Evolutionary conservation across 1,284 basidiomycete species (phyloP).

Genomic region (Anthracocystis panici-leucophaei): DNA sequence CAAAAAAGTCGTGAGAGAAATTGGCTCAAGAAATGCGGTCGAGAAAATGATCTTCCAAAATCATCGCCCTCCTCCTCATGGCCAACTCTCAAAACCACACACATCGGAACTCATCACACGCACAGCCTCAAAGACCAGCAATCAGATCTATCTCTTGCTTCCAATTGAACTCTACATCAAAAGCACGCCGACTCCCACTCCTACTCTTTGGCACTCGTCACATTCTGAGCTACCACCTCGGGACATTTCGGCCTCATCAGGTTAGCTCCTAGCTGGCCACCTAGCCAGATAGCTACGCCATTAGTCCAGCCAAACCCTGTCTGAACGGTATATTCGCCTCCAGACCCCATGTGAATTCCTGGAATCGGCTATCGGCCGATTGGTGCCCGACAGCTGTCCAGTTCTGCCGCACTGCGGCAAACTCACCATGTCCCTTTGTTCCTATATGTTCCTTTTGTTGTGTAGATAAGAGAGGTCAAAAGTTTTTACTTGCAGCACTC

Average conservation of each 20-base stretch:
- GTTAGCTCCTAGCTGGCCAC: constrained; percentile 47
- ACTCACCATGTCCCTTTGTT: too few species aligned
- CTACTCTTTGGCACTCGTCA: constrained; percentile 14
- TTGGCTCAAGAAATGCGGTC: not conserved
- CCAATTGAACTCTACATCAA: too few species aligned
- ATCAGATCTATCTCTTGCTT: too few species aligned
- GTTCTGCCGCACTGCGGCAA: too few species aligned
- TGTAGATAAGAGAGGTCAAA: too few species aligned
- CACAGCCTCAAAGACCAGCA: too few species aligned
- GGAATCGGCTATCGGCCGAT: too few species aligned
- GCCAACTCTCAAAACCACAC: not conserved
- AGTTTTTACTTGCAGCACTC: too few species aligned
- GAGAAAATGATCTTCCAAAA: not conserved
- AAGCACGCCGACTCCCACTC: not conserved
- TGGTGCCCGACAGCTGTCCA: too few species aligned
- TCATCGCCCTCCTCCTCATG: constrained; percentile 3
- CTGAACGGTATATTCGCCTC: constrained; percentile 83
- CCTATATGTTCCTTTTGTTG: too few species aligned
- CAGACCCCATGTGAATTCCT: too few species aligned
- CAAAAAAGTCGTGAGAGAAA: not conserved
- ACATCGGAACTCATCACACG: too few species aligned
- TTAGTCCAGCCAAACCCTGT: constrained; percentile 68
- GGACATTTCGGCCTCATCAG: constrained; percentile 44
- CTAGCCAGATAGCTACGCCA: constrained; percentile 48
- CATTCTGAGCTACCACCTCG: constrained; percentile 25